Evolutionary conservation across 257 asterid genomes (phyloP).

Genomic region (Echites panduratus): DNA sequence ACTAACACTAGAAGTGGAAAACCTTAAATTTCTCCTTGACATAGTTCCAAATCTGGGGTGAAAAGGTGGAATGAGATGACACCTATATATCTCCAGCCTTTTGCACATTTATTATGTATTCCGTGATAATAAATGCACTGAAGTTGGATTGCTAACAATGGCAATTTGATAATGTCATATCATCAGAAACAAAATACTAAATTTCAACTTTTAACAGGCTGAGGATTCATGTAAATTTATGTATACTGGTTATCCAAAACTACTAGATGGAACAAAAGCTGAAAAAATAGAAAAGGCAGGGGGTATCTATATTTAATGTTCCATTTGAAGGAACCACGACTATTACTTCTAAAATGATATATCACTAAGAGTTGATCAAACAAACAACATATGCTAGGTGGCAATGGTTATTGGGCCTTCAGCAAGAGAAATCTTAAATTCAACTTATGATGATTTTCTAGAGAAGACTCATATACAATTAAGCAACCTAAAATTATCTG

Average conservation of each 20-base stretch:
- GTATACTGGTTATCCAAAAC: background rate
- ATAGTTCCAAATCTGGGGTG: background rate
- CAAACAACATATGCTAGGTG: background rate
- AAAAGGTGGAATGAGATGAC: background rate
- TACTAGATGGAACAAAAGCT: background rate
- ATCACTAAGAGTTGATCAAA: background rate
- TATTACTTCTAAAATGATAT: background rate
- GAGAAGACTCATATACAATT: background rate
- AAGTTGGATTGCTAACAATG: background rate
- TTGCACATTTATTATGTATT: background rate
- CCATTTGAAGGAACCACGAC: background rate
- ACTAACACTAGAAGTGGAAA: background rate
- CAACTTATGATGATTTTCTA: background rate
- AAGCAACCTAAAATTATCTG: background rate
- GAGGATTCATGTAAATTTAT: background rate
- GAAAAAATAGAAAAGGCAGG: background rate
- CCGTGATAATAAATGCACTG: background rate
- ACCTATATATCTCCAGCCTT: background rate
- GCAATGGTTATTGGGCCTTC: background rate
- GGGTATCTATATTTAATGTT: background rate
- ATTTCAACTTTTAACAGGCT: background rate
- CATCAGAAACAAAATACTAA: background rate
- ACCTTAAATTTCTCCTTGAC: background rate
- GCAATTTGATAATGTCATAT: background rate
- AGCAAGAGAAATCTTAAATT: background rate